Evolutionary conservation across 805 yeast genomes (phyloP).

Genomic region (Vanderwaltozyma tropicalis): DNA sequence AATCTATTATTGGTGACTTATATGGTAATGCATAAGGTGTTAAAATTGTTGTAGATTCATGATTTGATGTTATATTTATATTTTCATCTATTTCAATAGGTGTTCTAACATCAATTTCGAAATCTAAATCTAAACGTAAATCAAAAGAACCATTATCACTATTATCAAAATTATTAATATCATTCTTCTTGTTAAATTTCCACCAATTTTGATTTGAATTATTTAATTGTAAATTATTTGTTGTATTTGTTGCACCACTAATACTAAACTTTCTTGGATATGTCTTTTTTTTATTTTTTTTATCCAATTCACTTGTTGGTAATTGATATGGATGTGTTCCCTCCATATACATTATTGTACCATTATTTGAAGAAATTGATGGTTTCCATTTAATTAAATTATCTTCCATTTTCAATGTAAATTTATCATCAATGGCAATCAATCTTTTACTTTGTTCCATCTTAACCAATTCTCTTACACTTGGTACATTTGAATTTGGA

Average conservation of each 20-base stretch:
- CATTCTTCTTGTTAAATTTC: too few relatives aligned
- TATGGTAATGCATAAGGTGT: background rate
- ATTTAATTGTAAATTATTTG: background rate
- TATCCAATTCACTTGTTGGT: conserved; percentile 1
- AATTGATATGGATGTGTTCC: conserved; percentile 24
- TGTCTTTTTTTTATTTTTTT: background rate
- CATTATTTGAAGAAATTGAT: conserved; percentile 15
- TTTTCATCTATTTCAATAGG: background rate
- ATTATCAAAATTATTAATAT: background rate
- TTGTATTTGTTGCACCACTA: conserved; percentile 1
- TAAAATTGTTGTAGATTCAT: background rate
- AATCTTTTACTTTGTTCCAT: conserved; percentile 16
- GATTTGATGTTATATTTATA: background rate
- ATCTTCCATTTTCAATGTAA: conserved; percentile 21
- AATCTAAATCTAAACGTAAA: background rate
- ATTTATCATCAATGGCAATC: conserved; percentile 8
- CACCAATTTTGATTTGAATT: background rate
- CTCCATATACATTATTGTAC: conserved; percentile 17
- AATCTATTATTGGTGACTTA: background rate
- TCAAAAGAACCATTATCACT: background rate
- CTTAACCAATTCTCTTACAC: conserved; percentile 21
- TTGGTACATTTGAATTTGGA: conserved; percentile 5
- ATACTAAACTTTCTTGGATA: conserved; percentile 1
- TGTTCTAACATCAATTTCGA: background rate
- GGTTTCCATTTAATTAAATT: conserved; percentile 23